phyloP scores from a whole-genome alignment of 257 asterid genomes.

The Solanum bukasovii region DNA sequence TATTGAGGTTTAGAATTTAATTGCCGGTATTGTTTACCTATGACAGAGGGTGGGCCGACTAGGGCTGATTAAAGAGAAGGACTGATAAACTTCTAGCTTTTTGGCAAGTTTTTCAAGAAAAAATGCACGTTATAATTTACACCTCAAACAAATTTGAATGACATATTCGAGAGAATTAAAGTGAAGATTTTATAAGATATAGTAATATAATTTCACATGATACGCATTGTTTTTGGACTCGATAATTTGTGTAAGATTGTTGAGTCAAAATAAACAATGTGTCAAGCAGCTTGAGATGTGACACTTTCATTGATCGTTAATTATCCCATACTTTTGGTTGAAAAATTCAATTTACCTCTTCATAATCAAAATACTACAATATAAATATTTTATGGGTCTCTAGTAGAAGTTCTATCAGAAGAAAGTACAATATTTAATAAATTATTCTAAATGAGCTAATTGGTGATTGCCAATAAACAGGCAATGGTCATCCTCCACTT shows the following conservation, averaged over 20 bases:
- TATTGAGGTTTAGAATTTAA: not conserved
- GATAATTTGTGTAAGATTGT: not conserved
- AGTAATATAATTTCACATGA: not conserved
- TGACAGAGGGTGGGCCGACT: not conserved
- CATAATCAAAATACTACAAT: not conserved
- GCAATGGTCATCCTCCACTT: not conserved
- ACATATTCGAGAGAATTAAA: not conserved
- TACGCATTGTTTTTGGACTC: not conserved
- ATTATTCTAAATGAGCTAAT: not conserved
- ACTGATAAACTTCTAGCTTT: not conserved
- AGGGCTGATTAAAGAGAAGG: not conserved
- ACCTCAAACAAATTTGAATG: not conserved
- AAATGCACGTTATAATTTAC: not conserved
- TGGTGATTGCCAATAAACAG: not conserved
- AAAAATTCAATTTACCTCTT: not conserved
- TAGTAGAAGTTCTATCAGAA: not conserved
- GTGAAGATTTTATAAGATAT: not conserved
- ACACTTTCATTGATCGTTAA: not conserved
- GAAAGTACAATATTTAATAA: not conserved
- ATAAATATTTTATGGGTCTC: not conserved
- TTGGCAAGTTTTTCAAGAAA: not conserved
- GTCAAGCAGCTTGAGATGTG: not conserved
- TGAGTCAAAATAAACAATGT: not conserved
- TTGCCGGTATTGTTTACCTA: not conserved
- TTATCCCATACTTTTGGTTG: not conserved